phyloP scores from a whole-genome alignment of 1,139 yeast species.

The Kodamaea suecica region DNA sequence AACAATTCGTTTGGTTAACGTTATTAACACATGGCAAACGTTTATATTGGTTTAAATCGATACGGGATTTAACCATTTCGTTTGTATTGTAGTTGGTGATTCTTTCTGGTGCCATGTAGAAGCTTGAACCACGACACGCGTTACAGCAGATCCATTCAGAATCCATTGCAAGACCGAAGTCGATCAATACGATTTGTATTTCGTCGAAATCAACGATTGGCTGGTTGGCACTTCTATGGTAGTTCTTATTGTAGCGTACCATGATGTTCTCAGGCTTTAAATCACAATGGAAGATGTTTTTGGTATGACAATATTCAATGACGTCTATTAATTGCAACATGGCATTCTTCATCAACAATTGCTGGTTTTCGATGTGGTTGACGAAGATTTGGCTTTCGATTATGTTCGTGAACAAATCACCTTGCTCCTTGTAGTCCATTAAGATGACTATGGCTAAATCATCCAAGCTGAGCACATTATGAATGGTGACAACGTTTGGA shows the following conservation, averaged over 20 bases:
- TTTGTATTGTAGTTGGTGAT: conserved; percentile 47
- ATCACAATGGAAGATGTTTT: conserved; percentile 80
- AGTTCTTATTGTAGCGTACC: conserved; percentile 39
- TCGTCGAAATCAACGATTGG: conserved; percentile 50
- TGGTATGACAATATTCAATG: conserved; percentile 62
- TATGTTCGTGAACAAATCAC: conserved; percentile 78
- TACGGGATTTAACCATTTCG: conserved; percentile 23
- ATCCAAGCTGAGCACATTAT: conserved; percentile 61
- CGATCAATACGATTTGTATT: conserved; percentile 63
- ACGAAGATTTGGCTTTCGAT: conserved; percentile 62
- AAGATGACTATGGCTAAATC: conserved; percentile 60
- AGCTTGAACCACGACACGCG: conserved; percentile 81
- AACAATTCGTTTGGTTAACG: conserved; percentile 22
- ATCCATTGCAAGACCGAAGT: conserved; percentile 79
- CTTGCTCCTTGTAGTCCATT: conserved; percentile 81
- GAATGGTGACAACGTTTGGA: conserved; percentile 72
- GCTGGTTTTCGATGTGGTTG: conserved; percentile 28
- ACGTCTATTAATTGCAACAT: conserved; percentile 76
- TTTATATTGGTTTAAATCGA: conserved; percentile 31
- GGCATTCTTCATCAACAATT: conserved; percentile 58
- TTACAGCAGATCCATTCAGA: conserved; percentile 60
- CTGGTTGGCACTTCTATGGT: conserved; percentile 18
- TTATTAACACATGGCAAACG: conserved; percentile 17
- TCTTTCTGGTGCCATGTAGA: conserved; percentile 93
- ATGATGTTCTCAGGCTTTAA: conserved; percentile 87